Conservation (phyloP, 805 yeast species). For the Wickerhamiella siamensis region DNA sequence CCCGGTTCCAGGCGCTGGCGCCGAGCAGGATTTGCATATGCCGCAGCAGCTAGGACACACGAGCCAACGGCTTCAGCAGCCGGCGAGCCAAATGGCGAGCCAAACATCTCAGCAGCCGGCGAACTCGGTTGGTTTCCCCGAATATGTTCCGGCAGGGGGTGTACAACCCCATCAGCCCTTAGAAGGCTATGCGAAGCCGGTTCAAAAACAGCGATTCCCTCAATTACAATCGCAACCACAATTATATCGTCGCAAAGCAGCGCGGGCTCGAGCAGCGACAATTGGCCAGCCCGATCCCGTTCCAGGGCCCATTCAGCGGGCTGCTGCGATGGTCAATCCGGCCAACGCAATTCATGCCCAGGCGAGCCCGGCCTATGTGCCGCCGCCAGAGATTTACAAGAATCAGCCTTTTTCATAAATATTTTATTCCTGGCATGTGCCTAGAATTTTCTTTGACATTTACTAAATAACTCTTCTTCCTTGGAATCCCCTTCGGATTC, state of each 20-base stretch:
- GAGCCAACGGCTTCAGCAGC: neutral
- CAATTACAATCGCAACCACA: neutral
- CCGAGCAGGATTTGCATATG: constrained; percentile 6
- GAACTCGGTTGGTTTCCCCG: neutral
- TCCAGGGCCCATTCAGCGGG: constrained; percentile 29
- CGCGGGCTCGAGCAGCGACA: constrained; percentile 24
- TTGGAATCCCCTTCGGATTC: no score
- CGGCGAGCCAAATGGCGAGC: neutral
- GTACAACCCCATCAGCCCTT: neutral
- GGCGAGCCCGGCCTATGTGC: constrained; percentile 29
- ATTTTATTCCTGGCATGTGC: neutral
- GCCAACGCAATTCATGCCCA: constrained; percentile 26
- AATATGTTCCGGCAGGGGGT: neutral
- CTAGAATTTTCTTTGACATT: neutral
- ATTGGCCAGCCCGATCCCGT: constrained; percentile 28
- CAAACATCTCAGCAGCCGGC: no score
- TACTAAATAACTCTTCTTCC: neutral
- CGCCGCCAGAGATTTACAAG: constrained; percentile 24
- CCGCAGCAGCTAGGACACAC: neutral
- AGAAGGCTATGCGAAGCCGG: neutral
- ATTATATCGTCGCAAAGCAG: constrained; percentile 17
- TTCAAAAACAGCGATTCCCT: neutral
- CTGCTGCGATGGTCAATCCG: constrained; percentile 29
- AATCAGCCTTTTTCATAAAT: neutral
- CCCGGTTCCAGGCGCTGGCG: constrained; percentile 8